These are phyloP conservation scores for Lagenaria siceraria DNA, from an alignment of 306 rosid genomes.

Conservation along the genomic window DNA sequence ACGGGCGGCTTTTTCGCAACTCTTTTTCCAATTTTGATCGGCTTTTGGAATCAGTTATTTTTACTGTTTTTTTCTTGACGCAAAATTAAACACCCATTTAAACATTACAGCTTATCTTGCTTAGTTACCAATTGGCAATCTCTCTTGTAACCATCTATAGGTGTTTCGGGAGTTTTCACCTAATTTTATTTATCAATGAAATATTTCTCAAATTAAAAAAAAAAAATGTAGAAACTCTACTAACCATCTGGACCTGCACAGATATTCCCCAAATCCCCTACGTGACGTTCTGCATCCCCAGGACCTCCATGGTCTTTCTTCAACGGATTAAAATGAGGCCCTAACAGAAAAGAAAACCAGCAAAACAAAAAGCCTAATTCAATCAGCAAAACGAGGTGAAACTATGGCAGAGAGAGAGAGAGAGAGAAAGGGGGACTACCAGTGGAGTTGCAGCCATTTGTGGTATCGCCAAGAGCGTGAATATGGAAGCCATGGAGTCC, in stretches of 20 bases:
- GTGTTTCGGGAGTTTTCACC: too few species aligned
- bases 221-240: neutral
- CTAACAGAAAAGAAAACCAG: neutral
- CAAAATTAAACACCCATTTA: too few species aligned
- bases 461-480: conserved; percentile 14
- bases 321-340: conserved; percentile 14
- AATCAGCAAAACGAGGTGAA: neutral
- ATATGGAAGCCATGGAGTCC: conserved; percentile 14
- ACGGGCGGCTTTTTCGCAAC: too few species aligned
- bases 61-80: too few species aligned
- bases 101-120: too few species aligned
- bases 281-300: conserved; percentile 11
- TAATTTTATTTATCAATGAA: too few species aligned
- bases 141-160: too few species aligned
- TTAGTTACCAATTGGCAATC: too few species aligned
- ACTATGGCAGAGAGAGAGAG: neutral
- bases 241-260: conserved; percentile 9
- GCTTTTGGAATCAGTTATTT: too few species aligned
- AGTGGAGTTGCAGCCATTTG: conserved; percentile 15
- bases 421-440: neutral
- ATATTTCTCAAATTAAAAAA: too few species aligned
- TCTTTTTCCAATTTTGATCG: too few species aligned
- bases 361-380: neutral
- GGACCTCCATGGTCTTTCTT: conserved; percentile 14
- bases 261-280: conserved; percentile 15